A percentile compares a stretch with the other conserved stretches of the same genome.
Evolutionary conservation across 2,329 filamentous ascomycete genomes (phyloP).

Genomic region (Stachybotrys chartarum): DNA sequence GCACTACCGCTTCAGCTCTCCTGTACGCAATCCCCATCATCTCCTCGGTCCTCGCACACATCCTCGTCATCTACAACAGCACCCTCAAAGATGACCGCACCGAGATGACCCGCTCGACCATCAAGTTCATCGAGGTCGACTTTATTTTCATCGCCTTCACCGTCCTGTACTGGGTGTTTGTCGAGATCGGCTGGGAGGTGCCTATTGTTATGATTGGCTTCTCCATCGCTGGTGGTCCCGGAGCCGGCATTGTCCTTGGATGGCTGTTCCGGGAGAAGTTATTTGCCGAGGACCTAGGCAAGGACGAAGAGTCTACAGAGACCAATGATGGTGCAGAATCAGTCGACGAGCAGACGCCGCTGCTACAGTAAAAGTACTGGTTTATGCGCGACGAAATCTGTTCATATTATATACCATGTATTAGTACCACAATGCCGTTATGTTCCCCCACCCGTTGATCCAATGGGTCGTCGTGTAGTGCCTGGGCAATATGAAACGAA

Average conservation of each 20-base stretch:
- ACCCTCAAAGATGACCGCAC: conserved; percentile 34
- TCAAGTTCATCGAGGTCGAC: conserved; percentile 40
- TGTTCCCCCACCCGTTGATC: no score
- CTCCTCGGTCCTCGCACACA: conserved; percentile 35
- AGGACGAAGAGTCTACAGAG: conserved; percentile 2
- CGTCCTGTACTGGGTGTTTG: conserved; percentile 45
- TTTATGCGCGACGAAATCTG: background rate
- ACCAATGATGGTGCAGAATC: conserved; percentile 7
- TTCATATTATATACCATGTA: background rate
- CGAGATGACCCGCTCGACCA: conserved; percentile 40
- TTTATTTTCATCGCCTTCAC: conserved; percentile 36
- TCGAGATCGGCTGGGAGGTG: conserved; percentile 39
- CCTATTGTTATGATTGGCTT: conserved; percentile 22
- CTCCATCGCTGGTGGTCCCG: conserved; percentile 26
- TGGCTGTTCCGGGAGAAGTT: conserved; percentile 32
- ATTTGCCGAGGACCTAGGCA: conserved; percentile 16
- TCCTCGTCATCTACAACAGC: conserved; percentile 31
- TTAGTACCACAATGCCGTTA: background rate
- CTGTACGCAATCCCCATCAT: conserved; percentile 39
- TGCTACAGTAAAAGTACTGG: conserved; percentile 15
- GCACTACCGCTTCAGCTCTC: conserved; percentile 25
- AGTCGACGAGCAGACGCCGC: conserved; percentile 25
- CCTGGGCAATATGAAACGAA: background rate
- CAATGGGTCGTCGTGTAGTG: background rate
- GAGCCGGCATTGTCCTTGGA: conserved; percentile 27